Percentiles rank a stretch among this genome's conserved stretches.
phyloP scores from a whole-genome alignment of 23 red algal species.

The Gracilaria vermiculophylla region DNA sequence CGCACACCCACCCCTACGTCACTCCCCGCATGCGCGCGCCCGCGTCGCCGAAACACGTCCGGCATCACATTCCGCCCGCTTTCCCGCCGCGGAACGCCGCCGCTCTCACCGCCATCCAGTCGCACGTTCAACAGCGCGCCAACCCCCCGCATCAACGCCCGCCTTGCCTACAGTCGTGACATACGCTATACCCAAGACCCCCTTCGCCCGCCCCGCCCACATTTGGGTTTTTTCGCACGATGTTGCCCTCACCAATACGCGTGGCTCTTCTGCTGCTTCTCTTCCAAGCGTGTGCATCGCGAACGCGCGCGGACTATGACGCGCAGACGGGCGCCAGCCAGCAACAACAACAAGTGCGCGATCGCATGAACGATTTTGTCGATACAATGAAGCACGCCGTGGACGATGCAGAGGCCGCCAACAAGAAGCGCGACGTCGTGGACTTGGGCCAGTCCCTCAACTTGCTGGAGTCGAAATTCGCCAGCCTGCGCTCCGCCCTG shows the following conservation, averaged over 20 bases:
- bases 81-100: too few relatives aligned
- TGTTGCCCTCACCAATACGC: neutral
- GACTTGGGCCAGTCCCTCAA: constrained; percentile 41
- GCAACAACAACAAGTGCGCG: constrained; percentile 24
- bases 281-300: neutral
- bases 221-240: neutral
- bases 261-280: neutral
- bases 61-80: too few relatives aligned
- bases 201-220: too few relatives aligned
- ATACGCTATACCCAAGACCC: too few relatives aligned
- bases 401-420: constrained; percentile 43
- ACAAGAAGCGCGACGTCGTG: constrained; percentile 31
- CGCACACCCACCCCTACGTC: too few relatives aligned
- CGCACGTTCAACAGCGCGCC: too few relatives aligned
- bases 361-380: constrained; percentile 54
- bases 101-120: too few relatives aligned
- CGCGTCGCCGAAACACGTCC: too few relatives aligned
- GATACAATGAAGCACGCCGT: constrained; percentile 40
- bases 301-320: neutral
- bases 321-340: neutral
- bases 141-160: too few relatives aligned
- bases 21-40: too few relatives aligned
- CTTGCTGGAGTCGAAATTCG: constrained; percentile 38
- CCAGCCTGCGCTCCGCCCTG: constrained; percentile 38
- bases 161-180: too few relatives aligned